Evolutionary conservation across 2,329 filamentous ascomycete species (phyloP).

Genomic region (Penicillium nordicum): DNA sequence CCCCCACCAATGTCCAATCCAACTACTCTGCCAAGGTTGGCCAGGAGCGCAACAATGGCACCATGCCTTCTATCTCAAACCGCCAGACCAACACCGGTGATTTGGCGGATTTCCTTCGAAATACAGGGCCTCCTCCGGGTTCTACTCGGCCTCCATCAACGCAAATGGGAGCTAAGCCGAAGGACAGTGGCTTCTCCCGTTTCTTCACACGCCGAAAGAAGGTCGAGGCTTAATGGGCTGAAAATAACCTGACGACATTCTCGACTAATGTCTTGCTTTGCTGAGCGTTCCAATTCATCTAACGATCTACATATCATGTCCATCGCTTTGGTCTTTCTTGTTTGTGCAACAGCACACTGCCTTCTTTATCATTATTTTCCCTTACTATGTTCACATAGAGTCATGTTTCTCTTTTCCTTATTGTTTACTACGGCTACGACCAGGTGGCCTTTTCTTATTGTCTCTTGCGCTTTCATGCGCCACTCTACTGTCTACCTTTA

Average conservation of each 20-base stretch:
- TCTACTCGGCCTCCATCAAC: constrained; percentile 16
- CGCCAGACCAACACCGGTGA: constrained; percentile 56
- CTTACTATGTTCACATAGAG: constrained; percentile 13
- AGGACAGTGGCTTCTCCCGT: constrained; percentile 32
- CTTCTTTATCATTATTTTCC: constrained; percentile 7
- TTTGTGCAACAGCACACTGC: constrained; percentile 5
- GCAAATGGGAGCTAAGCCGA: constrained; percentile 16
- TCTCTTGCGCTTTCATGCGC: constrained; percentile 7
- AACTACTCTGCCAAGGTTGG: constrained; percentile 41
- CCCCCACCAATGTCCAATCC: constrained; percentile 30
- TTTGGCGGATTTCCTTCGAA: constrained; percentile 68
- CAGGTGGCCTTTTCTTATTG: constrained; percentile 15
- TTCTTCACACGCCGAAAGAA: constrained; percentile 36
- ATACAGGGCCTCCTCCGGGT: constrained; percentile 61
- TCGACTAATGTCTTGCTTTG: constrained; percentile 19
- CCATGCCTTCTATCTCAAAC: constrained; percentile 22
- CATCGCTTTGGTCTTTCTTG: constrained; percentile 20
- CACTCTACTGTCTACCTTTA: constrained; percentile 6
- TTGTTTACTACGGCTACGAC: constrained; percentile 13
- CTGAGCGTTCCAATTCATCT: constrained; percentile 22
- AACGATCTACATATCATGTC: constrained; percentile 25
- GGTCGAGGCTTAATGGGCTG: constrained; percentile 21
- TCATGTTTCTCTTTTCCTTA: constrained; percentile 1
- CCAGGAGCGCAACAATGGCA: constrained; percentile 32
- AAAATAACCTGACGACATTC: constrained; percentile 1